Evolutionary conservation across 164 flowering plant species (phyloP).

Genomic region (Chloranthus sessilifolius): DNA sequence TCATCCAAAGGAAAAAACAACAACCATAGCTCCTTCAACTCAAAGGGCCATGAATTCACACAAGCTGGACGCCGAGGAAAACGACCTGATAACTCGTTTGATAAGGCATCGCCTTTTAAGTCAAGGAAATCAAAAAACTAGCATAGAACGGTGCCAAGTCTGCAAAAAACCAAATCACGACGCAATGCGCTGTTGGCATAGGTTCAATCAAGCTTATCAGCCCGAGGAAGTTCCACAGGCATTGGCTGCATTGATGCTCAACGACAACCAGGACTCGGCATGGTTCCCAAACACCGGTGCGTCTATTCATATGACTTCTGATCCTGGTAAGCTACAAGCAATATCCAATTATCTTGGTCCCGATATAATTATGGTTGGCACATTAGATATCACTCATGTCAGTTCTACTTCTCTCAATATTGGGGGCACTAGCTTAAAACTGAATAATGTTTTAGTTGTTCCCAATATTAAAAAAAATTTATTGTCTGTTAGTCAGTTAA

Average conservation of each 20-base stretch:
- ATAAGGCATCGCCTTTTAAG: too few relatives aligned
- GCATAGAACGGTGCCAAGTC: too few relatives aligned
- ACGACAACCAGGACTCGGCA: neutral
- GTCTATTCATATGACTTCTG: neutral
- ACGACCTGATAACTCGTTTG: too few relatives aligned
- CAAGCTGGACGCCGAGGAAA: too few relatives aligned
- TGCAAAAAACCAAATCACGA: too few relatives aligned
- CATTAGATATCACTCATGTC: neutral
- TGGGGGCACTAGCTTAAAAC: neutral
- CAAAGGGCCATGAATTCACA: too few relatives aligned
- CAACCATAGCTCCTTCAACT: too few relatives aligned
- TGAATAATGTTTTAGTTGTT: slow-evolving; percentile 1
- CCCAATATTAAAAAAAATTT: neutral
- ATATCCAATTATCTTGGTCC: neutral
- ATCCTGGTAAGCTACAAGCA: neutral
- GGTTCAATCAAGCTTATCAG: neutral
- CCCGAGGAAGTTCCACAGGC: neutral
- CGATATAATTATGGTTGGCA: neutral
- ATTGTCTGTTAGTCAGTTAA: neutral
- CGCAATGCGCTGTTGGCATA: neutral
- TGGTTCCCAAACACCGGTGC: neutral
- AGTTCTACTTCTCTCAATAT: neutral
- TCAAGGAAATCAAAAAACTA: too few relatives aligned
- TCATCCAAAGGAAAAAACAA: too few relatives aligned
- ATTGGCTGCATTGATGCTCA: neutral